A percentile compares a stretch with the other conserved stretches of the same genome.
Evolutionary conservation across 345 rosid species (phyloP).

Genomic region (Anastatica hierochuntica): DNA sequence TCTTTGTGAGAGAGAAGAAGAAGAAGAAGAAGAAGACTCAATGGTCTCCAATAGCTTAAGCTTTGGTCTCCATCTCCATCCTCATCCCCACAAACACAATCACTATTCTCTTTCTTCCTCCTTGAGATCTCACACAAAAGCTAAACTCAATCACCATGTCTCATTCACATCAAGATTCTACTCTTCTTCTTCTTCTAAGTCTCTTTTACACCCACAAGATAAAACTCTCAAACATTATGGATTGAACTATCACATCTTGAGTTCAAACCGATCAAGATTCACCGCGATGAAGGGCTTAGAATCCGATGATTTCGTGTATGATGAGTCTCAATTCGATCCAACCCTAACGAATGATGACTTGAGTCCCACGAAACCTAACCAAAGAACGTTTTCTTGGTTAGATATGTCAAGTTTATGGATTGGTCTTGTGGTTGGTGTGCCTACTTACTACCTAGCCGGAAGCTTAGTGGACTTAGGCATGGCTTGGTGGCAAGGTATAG

Average conservation of each 20-base stretch:
- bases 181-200: too few species aligned
- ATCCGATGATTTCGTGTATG: conserved; percentile 10
- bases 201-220: conserved; percentile 10
- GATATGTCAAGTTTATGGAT: conserved; percentile 95
- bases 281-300: conserved; percentile 15
- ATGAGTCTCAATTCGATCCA: conserved; percentile 39
- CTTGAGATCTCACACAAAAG: conserved; percentile 1
- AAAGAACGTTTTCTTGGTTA: conserved; percentile 57
- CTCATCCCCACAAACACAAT: conserved; percentile 18
- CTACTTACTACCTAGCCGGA: conserved; percentile 81
- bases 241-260: neutral
- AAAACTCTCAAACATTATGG: neutral
- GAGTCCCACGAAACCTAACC: conserved; percentile 47
- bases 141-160: conserved; percentile 20
- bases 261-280: conserved; percentile 22
- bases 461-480: conserved; percentile 86
- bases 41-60: conserved; percentile 52
- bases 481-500: conserved; percentile 99
- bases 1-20: conserved; percentile 4
- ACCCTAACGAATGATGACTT: conserved; percentile 78
- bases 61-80: conserved; percentile 41
- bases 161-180: conserved; percentile 4
- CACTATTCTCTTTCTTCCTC: conserved; percentile 7
- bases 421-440: conserved; percentile 96
- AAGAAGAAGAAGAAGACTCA: conserved; percentile 6